These are phyloP conservation scores for Lentithecium fluviatile DNA, from an alignment of 495 filamentous ascomycete genomes.

Conservation along the genomic window DNA sequence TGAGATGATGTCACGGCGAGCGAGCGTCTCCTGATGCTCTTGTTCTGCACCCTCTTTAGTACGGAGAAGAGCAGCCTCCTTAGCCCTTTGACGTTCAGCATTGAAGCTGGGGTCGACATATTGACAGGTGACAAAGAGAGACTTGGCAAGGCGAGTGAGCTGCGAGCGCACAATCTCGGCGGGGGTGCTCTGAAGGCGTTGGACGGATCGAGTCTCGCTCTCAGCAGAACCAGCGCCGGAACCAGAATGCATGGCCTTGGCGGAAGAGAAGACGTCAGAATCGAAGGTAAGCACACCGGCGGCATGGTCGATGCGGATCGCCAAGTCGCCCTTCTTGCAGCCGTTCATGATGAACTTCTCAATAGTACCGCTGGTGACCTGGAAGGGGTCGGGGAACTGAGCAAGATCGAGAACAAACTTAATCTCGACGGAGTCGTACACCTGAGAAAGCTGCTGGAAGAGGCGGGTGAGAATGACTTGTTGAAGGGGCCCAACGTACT, in stretches of 20 bases:
- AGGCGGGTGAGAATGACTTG: slow-evolving; percentile 97
- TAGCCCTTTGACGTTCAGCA: slow-evolving; percentile 71
- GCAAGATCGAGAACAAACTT: slow-evolving; percentile 91
- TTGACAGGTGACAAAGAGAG: slow-evolving; percentile 87
- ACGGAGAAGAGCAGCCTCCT: slow-evolving; percentile 73
- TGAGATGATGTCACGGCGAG: slow-evolving; percentile 85
- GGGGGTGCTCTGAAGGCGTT: slow-evolving; percentile 94
- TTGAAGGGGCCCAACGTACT: slow-evolving; percentile 90
- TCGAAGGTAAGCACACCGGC: slow-evolving; percentile 95
- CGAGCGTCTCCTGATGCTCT: slow-evolving; percentile 86
- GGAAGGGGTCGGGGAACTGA: slow-evolving; percentile 94
- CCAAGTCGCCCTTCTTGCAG: slow-evolving; percentile 98
- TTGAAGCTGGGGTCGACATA: slow-evolving; percentile 91
- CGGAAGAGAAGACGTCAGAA: slow-evolving; percentile 94
- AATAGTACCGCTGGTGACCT: slow-evolving; percentile 85
- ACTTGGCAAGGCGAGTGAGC: slow-evolving; percentile 85
- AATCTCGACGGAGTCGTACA: slow-evolving; percentile 97
- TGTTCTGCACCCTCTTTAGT: slow-evolving; percentile 83
- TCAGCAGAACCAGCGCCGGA: slow-evolving; percentile 87
- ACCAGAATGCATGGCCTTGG: slow-evolving; percentile 86
- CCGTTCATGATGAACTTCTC: slow-evolving; percentile 99
- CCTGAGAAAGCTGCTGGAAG: slow-evolving; percentile 98
- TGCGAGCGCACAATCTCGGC: slow-evolving; percentile 97
- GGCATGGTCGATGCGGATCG: slow-evolving; percentile 93
- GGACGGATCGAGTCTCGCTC: slow-evolving; percentile 77